Evolutionary conservation across 768 basidiomycete genomes (phyloP), one percentile per base, ranked within the genome.

Genomic region (Mycena latifolia): DNA sequence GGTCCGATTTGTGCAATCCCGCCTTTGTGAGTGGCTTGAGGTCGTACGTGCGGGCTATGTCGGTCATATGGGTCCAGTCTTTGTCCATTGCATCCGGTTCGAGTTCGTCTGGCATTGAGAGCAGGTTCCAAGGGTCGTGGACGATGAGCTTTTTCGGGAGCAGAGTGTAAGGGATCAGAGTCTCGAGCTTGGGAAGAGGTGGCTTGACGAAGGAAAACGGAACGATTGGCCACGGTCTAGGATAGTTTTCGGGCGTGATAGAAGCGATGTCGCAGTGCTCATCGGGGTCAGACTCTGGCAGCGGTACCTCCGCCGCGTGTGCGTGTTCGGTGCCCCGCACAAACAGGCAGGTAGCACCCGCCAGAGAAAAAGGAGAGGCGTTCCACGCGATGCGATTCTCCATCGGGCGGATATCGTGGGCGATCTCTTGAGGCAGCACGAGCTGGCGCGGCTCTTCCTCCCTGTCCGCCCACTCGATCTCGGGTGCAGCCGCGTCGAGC

Each of bases 81-180:
- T 55, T 39, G 1, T 29, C 33, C 14, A 14, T 14, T 12, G 29
- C 31, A 35, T 60, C 28, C 51, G 25, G 37, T 37, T 52, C 66
- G 58, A 28, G 27, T 25, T 55, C 39, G 7, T 18, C 14, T 8
- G 48, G 47, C 43, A 75, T 75, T 29, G 61, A 20, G 33, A 84
- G 77, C 11, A 80, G 45, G 56, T 72, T 70, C 67, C 75, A 83
- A 0, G 84, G 83, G 60, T 84, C 84, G 59, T 85, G 84, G 1
- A 85, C 81, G 25, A 80, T 65, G 12, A 85, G 74, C 22, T 70
- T 81, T 69, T 79, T 63, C 0, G 85, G 85, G 22, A 83, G 75
- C 5, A 80, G 70, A 39, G 78, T 61, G 6, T 75, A 60, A 0
- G 80, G 77, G 33, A 83, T 69, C 5, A 74, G 74, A 5, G 79